Base-by-base conservation (phyloP, 2,329 filamentous ascomycete species). In the Aspergillus oerlinghausenensis region DNA sequence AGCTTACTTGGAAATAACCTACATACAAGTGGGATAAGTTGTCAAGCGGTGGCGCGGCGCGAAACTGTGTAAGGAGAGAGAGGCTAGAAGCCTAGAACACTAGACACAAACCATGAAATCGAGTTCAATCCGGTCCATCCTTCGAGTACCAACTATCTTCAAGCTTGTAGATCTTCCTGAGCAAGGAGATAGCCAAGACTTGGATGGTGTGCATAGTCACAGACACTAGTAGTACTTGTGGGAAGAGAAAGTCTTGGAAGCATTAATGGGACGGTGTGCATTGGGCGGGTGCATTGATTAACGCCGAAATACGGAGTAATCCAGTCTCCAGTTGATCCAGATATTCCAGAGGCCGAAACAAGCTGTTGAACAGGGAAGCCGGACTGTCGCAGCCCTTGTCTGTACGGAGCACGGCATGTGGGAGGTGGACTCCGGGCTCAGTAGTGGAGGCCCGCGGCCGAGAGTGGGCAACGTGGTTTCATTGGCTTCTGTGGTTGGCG, bases 401-500 rank as follows among this genome's bases (percentile, higher is more conserved):
- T 35, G 32, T 43, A 21, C 42, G 42, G 19, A 43, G n/a, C 32
- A 14, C 32, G 43, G 43, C 43, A 47, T 47, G 43, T 47, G 43
- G 43, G 8, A 9, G n/a, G n/a, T 21, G 40, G 40, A 17, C 32
- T 38, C 32, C 32, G 9, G 17, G 40, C 19, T n/a, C 40, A 21
- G 7, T 42, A 42, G 17, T 42, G 40, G 19, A 9, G 14, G 32
- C 32, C 11, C 5, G 11, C 11, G 49, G 45, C 47, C 42, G 23
- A 26, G 43, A 49, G 32, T 50, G 50, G 58, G 56, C 61, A 71
- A 70, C 69, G 69, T 70, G 69, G 60, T 57, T 60, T 49, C 25
- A 62, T 50, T 55, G 56, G 50, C 51, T 19, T 57, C 49, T 63
- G 66, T 71, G 69, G 69, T 71, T 71, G 69, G 69, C 63, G 62